Percentiles rank a stretch among this genome's conserved stretches.
phyloP scores from a whole-genome alignment of 768 basidiomycete genomes.

The Auriscalpium orientale region DNA sequence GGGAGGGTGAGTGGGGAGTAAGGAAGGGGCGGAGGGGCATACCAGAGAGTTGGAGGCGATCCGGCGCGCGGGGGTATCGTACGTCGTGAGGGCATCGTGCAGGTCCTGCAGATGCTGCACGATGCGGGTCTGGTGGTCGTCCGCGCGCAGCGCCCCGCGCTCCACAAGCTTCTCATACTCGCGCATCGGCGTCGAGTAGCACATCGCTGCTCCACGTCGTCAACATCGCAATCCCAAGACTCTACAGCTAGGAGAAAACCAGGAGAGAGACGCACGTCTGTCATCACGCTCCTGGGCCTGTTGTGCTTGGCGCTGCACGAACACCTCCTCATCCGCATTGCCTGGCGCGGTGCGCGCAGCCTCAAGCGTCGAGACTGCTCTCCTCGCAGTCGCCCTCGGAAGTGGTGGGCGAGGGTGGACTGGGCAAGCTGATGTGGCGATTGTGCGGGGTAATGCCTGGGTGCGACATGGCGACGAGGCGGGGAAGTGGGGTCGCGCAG shows the following conservation, averaged over 20 bases:
- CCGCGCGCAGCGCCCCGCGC: slow-evolving; percentile 53
- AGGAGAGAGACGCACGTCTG: neutral
- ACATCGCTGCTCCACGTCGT: no score
- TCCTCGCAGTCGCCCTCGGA: neutral
- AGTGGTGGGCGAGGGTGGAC: neutral
- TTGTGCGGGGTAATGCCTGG: neutral
- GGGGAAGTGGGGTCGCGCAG: neutral
- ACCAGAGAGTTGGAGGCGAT: slow-evolving; percentile 26
- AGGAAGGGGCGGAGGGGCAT: neutral
- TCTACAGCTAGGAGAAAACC: neutral
- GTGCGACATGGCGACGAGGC: neutral
- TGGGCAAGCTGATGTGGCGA: neutral
- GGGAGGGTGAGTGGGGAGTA: neutral
- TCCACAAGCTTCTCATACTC: slow-evolving; percentile 43
- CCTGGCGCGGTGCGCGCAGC: neutral
- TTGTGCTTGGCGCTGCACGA: neutral
- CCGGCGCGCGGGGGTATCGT: slow-evolving; percentile 47
- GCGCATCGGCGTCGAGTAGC: slow-evolving; percentile 21
- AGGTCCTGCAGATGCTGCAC: slow-evolving; percentile 76
- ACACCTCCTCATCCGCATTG: neutral
- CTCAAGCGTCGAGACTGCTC: slow-evolving; percentile 4
- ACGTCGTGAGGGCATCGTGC: slow-evolving; percentile 60
- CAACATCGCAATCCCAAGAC: neutral
- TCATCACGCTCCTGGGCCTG: neutral
- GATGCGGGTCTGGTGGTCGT: slow-evolving; percentile 80